phyloP scores from a whole-genome alignment of 495 filamentous ascomycete genomes.

The Aspergillus avenaceus region DNA sequence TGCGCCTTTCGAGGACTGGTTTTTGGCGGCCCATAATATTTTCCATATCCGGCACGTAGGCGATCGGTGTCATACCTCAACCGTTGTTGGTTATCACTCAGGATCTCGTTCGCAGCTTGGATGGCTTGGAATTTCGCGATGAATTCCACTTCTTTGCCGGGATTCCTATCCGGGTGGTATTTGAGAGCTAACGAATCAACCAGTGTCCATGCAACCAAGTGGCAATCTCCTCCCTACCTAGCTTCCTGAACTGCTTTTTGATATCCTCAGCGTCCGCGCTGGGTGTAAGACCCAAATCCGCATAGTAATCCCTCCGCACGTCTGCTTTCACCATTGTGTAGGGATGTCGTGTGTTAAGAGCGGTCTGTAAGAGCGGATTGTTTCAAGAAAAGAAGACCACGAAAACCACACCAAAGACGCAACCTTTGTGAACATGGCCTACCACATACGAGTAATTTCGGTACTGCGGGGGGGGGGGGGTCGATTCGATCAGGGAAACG shows the following conservation, averaged over 20 bases:
- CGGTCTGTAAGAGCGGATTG: background rate
- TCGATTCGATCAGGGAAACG: background rate
- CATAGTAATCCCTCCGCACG: conserved; percentile 76
- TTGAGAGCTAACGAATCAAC: conserved; percentile 58
- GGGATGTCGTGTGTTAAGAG: background rate
- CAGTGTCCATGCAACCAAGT: background rate
- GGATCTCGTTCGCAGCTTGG: conserved; percentile 78
- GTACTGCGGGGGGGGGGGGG: background rate
- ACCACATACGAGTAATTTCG: background rate
- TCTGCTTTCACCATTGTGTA: conserved; percentile 72
- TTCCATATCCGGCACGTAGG: conserved; percentile 43
- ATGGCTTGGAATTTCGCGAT: conserved; percentile 81
- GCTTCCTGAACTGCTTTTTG: conserved; percentile 81
- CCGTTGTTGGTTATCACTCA: conserved; percentile 62
- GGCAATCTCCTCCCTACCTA: conserved; percentile 51
- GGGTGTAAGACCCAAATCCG: conserved; percentile 66
- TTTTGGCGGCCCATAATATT: conserved; percentile 31
- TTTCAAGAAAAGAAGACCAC: conserved; percentile 22
- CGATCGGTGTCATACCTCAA: conserved; percentile 76
- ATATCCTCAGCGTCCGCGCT: conserved; percentile 66
- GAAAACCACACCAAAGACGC: conserved; percentile 7
- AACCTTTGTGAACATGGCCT: conserved; percentile 22
- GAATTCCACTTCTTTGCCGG: conserved; percentile 71
- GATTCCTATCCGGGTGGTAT: conserved; percentile 89
- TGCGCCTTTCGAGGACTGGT: conserved; percentile 27